Evolutionary conservation across 208 protist species (phyloP), one percentile per base, ranked within the genome.

Genomic region (Acanthamoeba castellanii): DNA sequence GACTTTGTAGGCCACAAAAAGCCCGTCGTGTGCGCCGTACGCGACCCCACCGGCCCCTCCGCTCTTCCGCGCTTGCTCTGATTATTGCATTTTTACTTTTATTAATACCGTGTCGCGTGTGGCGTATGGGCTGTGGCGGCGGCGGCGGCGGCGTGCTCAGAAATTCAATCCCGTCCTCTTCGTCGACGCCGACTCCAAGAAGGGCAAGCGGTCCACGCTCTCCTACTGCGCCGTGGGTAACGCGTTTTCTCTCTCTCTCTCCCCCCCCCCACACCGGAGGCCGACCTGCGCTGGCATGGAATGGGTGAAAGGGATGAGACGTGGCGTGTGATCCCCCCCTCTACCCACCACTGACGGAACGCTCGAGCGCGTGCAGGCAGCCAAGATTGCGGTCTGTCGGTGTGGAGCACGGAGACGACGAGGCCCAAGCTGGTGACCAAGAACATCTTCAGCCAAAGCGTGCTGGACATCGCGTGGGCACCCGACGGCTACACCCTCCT

Each of bases 1-100:
- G 82, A 87, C 66, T 95, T 96, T 4, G 95, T 96, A 25, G 95
- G 95, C 11, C 95, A 96, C 47, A 95, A 90, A 72, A 96, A 95
- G 70, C 87, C 84, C 1, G 81, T 95, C 13, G 42, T 91, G 18
- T 92, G 94, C 34, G 66, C 93, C n/a, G 88, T 93, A 76, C 9
- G 57, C 47, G 8, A 37, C 42, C 6, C 25, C 57, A 34, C 84
- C 18, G 20, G 16, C 27, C 45, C 57, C 22, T 30, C 11, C 5
- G 22, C 61, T 16, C 61, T 16, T 30, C n/a, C 22, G 11, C 61
- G 22, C 5, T 4, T 16, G 25, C 61, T 70, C 61, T 32, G 11
- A 25, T 72, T 22, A 9, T n/a, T 25, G 5, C 9, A 72, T 72
- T 5, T 32, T 25, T 74, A 6, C 37, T 34, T 27, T 37, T 32